phyloP scores from a whole-genome alignment of 148 eudicot species.

The Rhododendron williamsianum region DNA sequence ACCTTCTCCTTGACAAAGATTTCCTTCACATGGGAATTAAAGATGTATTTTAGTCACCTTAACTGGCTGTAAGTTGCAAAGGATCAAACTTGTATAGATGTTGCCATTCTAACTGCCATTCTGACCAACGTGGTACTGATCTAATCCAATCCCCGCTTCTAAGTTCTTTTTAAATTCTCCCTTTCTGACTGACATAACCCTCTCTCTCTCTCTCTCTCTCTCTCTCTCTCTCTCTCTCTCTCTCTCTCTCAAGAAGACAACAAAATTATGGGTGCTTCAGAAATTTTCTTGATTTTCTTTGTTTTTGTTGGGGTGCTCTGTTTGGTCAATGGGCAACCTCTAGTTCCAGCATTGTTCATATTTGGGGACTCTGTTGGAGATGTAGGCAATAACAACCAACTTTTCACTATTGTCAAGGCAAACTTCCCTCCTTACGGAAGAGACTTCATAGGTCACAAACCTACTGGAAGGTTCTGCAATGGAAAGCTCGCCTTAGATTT shows the following conservation, averaged over 20 bases:
- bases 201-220: not conserved
- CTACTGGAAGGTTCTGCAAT: conserved; percentile 90
- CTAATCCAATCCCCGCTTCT: not conserved
- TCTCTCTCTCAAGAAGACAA: not conserved
- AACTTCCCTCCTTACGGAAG: conserved; percentile 91
- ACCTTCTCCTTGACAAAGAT: not conserved
- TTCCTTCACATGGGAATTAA: not conserved
- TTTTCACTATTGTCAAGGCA: conserved; percentile 64
- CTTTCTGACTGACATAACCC: not conserved
- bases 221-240: not conserved
- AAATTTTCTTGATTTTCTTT: not conserved
- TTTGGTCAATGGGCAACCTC: conserved; percentile 49
- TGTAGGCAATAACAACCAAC: conserved; percentile 78
- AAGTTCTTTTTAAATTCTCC: conserved; percentile 8
- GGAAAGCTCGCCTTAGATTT: conserved; percentile 92
- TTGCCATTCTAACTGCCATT: not conserved
- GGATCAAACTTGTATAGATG: conserved; percentile 13
- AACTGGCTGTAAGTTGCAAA: conserved; percentile 9
- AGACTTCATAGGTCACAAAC: conserved; percentile 49
- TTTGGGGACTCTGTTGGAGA: conserved; percentile 89
- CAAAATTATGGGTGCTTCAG: conserved; percentile 14
- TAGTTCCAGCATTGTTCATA: conserved; percentile 78
- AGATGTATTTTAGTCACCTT: not conserved
- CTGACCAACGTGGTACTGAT: conserved; percentile 8
- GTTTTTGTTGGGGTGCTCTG: conserved; percentile 9